phyloP scores from a whole-genome alignment of 768 basidiomycete genomes.

The Sporobolomyces phaffii region DNA sequence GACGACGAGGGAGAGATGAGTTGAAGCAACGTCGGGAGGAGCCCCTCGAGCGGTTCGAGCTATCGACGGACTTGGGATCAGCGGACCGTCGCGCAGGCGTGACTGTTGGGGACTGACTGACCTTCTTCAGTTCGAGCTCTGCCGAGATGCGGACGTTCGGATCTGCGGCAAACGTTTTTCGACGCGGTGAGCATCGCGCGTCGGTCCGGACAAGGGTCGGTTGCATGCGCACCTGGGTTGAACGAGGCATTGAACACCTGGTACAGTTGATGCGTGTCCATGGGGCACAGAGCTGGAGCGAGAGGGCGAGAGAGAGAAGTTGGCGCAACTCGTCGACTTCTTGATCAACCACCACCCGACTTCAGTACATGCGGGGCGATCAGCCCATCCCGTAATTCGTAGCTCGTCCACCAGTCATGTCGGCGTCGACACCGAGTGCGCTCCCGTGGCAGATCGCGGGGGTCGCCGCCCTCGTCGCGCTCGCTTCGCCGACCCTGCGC shows the following conservation, averaged over 20 bases:
- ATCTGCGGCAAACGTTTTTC: slow-evolving; percentile 48
- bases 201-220: too few relatives aligned
- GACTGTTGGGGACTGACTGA: too few relatives aligned
- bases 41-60: slow-evolving; percentile 73
- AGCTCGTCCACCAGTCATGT: neutral
- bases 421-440: neutral
- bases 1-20: slow-evolving; percentile 68
- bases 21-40: slow-evolving; percentile 74
- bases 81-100: neutral
- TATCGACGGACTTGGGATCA: slow-evolving; percentile 42
- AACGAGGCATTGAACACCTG: slow-evolving; percentile 33
- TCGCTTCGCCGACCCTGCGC: neutral
- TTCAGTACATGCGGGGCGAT: neutral
- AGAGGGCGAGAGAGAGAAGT: neutral
- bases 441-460: neutral
- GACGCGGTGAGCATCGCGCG: neutral
- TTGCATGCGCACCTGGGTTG: slow-evolving; percentile 3
- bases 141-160: slow-evolving; percentile 79
- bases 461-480: neutral
- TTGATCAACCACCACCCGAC: neutral
- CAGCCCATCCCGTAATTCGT: neutral
- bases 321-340: neutral
- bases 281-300: neutral
- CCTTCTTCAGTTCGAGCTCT: slow-evolving; percentile 83
- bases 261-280: slow-evolving; percentile 26